Conservation (phyloP, 176 grass and related monocot species). For the Saccharum spontaneum region DNA sequence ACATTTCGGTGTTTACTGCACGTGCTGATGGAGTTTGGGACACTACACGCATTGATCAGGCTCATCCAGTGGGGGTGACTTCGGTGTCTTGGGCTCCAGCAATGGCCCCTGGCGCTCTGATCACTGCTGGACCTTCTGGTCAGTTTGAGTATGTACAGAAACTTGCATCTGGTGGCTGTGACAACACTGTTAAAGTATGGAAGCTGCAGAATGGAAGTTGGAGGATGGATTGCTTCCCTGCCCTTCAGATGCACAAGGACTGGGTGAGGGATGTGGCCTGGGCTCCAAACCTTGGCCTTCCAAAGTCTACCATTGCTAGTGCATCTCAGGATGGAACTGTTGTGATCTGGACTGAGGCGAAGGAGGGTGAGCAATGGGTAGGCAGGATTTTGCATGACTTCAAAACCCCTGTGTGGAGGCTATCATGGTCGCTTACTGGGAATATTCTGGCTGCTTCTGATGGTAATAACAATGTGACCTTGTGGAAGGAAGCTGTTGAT, state of each 20-base stretch:
- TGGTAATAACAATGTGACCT: slow-evolving; percentile 68
- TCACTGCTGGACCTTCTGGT: slow-evolving; percentile 49
- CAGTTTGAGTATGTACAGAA: slow-evolving; percentile 70
- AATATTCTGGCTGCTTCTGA: slow-evolving; percentile 72
- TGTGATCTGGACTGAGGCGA: slow-evolving; percentile 64
- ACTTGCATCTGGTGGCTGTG: slow-evolving; percentile 73
- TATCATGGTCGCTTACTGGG: slow-evolving; percentile 68
- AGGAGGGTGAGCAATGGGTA: slow-evolving; percentile 73
- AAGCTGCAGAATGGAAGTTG: slow-evolving; percentile 66
- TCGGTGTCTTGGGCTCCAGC: slow-evolving; percentile 70
- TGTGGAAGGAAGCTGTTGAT: slow-evolving; percentile 78
- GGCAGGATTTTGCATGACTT: slow-evolving; percentile 66
- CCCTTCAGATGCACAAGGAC: slow-evolving; percentile 69
- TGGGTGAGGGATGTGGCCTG: slow-evolving; percentile 73
- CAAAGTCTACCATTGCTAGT: slow-evolving; percentile 74
- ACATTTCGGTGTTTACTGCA: slow-evolving; percentile 65
- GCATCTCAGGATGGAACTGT: slow-evolving; percentile 83
- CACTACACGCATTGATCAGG: slow-evolving; percentile 62
- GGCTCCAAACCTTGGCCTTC: slow-evolving; percentile 76
- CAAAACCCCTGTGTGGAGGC: slow-evolving; percentile 66
- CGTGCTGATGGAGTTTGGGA: slow-evolving; percentile 73
- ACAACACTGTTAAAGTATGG: slow-evolving; percentile 83
- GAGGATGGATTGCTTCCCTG: slow-evolving; percentile 84
- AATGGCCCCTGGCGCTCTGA: slow-evolving; percentile 57
- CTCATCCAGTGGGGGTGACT: slow-evolving; percentile 72